These are phyloP conservation scores for Ustulina deusta DNA, from an alignment of 2,329 filamentous ascomycete genomes.

Conservation along the genomic window DNA sequence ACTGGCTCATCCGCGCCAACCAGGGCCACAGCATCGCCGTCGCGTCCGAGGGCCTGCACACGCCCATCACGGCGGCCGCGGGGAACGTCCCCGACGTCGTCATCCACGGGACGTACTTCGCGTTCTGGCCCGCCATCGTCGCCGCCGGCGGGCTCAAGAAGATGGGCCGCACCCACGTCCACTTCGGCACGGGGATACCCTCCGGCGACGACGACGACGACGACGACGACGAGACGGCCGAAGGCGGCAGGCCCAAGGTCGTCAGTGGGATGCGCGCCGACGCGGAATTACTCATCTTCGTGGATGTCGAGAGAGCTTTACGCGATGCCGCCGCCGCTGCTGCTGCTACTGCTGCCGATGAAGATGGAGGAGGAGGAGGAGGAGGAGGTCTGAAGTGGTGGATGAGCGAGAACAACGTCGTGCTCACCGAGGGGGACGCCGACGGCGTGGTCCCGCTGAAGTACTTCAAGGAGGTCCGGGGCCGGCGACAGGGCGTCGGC, in stretches of 20 bases:
- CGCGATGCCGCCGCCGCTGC: constrained; percentile 53
- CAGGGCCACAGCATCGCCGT: constrained; percentile 90
- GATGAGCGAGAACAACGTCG: constrained; percentile 81
- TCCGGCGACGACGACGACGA: constrained; percentile 52
- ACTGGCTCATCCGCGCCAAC: constrained; percentile 92
- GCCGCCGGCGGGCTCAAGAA: constrained; percentile 79
- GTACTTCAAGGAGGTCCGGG: constrained; percentile 79
- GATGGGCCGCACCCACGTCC: constrained; percentile 90
- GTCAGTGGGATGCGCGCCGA: constrained; percentile 84
- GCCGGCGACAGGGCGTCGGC: constrained; percentile 68
- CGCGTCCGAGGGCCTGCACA: constrained; percentile 77
- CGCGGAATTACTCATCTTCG: constrained; percentile 81
- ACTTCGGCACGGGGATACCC: constrained; percentile 85
- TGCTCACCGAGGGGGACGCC: constrained; percentile 71
- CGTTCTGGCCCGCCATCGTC: constrained; percentile 80
- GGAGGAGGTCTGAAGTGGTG: constrained; percentile 75
- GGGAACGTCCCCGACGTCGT: constrained; percentile 73
- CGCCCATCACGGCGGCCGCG: constrained; percentile 70
- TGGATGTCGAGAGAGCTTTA: constrained; percentile 77
- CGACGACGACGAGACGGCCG: constrained; percentile 23
- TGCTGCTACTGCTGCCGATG: background rate
- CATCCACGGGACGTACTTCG: constrained; percentile 90
- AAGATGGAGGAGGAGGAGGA: background rate
- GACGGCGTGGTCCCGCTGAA: constrained; percentile 72
- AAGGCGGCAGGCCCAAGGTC: constrained; percentile 55